Conservation (phyloP, 495 filamentous ascomycete genomes). For the Friedmanniomyces simplex region DNA sequence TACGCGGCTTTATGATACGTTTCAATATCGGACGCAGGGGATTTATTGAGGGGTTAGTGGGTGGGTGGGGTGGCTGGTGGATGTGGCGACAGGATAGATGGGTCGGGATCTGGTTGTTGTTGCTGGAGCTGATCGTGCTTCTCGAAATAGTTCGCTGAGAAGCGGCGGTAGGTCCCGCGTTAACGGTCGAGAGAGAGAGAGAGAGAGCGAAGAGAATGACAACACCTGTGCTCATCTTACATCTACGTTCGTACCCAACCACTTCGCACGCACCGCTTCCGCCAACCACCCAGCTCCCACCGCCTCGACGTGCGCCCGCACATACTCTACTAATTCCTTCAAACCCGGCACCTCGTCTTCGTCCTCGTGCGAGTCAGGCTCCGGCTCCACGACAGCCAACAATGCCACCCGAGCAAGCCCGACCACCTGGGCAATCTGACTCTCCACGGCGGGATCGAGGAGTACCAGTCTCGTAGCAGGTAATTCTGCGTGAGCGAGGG, state of each 20-base stretch:
- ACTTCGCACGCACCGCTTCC: slow-evolving; percentile 19
- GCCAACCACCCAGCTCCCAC: slow-evolving; percentile 32
- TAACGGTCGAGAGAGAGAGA: no score
- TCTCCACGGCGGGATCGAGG: slow-evolving; percentile 43
- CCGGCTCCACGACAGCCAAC: slow-evolving; percentile 39
- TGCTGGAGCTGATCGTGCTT: no score
- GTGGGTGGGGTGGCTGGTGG: no score
- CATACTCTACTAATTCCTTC: slow-evolving; percentile 41
- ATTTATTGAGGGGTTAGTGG: slow-evolving; percentile 40
- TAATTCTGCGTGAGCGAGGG: slow-evolving; percentile 28
- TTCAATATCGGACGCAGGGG: slow-evolving; percentile 69
- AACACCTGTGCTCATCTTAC: no score
- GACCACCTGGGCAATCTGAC: slow-evolving; percentile 40
- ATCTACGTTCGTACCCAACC: slow-evolving; percentile 6
- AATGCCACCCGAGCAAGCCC: slow-evolving; percentile 46
- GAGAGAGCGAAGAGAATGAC: no score
- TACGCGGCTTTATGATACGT: slow-evolving; percentile 65
- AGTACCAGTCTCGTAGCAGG: slow-evolving; percentile 43
- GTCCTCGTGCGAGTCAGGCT: background rate
- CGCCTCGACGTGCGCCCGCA: slow-evolving; percentile 36
- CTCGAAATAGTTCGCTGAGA: no score
- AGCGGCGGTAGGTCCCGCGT: no score
- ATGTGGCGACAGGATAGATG: no score
- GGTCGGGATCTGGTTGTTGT: no score
- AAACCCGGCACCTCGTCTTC: slow-evolving; percentile 36